Conservation (phyloP, 176 grass and related monocot genomes). For the Luzula sylvatica region DNA sequence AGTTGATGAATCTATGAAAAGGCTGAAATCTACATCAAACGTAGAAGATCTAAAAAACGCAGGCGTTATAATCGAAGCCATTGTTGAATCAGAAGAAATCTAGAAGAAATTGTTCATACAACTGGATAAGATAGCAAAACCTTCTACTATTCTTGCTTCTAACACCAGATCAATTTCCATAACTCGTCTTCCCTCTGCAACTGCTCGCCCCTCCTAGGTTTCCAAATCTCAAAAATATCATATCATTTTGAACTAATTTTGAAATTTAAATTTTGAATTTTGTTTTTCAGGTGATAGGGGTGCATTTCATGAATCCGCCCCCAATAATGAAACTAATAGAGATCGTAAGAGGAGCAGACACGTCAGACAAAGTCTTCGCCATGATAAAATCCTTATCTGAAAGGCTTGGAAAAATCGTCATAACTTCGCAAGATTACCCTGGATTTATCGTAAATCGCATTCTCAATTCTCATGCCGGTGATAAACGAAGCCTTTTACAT, state of each 20-base stretch:
- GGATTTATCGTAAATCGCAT: conserved; percentile 95
- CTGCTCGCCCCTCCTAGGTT: too few species aligned
- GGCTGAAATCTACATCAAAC: conserved; percentile 53
- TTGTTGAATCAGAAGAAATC: conserved; percentile 61
- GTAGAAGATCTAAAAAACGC: conserved; percentile 38
- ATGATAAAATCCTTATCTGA: conserved; percentile 64
- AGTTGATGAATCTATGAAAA: conserved; percentile 42
- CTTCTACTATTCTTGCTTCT: conserved; percentile 57
- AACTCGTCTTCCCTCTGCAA: too few species aligned
- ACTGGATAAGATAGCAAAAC: conserved; percentile 59
- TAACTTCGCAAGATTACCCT: conserved; percentile 85
- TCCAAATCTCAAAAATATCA: too few species aligned
- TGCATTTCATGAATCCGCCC: conserved; percentile 97
- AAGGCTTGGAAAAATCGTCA: conserved; percentile 73
- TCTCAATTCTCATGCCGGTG: conserved; percentile 84
- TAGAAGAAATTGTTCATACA: conserved; percentile 82
- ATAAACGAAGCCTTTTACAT: conserved; percentile 88
- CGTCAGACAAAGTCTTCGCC: conserved; percentile 59
- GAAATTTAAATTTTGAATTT: too few species aligned
- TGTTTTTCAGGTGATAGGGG: conserved; percentile 59
- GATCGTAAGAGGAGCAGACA: conserved; percentile 85
- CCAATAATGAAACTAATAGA: conserved; percentile 93
- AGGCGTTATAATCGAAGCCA: conserved; percentile 84
- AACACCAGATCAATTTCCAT: too few species aligned
- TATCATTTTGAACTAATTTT: neutral